Evolutionary conservation across 805 yeast species (phyloP).

Genomic region (Candida odintsovae): DNA sequence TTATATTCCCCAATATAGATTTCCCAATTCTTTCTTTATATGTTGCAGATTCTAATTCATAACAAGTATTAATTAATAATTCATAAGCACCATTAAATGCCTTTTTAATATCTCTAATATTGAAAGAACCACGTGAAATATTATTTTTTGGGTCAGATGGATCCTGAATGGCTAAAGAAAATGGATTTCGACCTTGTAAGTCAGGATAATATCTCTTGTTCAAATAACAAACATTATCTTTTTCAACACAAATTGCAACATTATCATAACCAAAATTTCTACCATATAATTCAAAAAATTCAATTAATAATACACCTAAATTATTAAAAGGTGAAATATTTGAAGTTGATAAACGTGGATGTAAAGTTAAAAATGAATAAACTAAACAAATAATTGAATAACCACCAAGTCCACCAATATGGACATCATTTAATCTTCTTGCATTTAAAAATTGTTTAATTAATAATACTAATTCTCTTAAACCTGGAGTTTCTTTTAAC

Average conservation of each 20-base stretch:
- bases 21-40: constrained; percentile 63
- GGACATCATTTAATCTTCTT: constrained; percentile 77
- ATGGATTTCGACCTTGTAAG: constrained; percentile 50
- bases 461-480: constrained; percentile 75
- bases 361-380: constrained; percentile 69
- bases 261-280: constrained; percentile 80
- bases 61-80: constrained; percentile 66
- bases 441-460: constrained; percentile 81
- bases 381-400: constrained; percentile 87
- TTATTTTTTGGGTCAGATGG: constrained; percentile 84
- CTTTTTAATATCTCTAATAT: constrained; percentile 70
- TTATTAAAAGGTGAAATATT: constrained; percentile 67
- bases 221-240: constrained; percentile 55
- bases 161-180: constrained; percentile 75
- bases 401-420: constrained; percentile 93
- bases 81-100: constrained; percentile 90
- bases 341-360: constrained; percentile 67
- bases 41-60: constrained; percentile 59
- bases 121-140: constrained; percentile 79
- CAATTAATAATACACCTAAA: constrained; percentile 79
- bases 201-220: constrained; percentile 49
- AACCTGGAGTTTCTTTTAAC: constrained; percentile 68
- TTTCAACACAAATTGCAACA: constrained; percentile 58
- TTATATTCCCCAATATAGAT: constrained; percentile 75
- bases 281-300: constrained; percentile 91